Base-by-base conservation (phyloP, 371 early-diverging fungal genomes). In the Dinochytrium kinnereticum region DNA sequence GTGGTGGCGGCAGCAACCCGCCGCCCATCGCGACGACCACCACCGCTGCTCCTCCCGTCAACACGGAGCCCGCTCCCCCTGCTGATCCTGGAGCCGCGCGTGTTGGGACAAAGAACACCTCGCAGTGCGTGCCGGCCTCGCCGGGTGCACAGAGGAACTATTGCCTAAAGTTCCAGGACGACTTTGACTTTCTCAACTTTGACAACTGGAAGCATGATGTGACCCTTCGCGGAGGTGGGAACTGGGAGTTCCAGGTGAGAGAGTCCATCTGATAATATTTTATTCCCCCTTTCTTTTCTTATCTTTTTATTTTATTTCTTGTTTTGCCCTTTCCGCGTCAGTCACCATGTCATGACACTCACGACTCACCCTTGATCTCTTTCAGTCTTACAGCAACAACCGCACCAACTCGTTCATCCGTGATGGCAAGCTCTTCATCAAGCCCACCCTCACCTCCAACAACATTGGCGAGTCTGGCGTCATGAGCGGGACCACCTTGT, bases 361-460 rank as follows among this genome's bases (percentile, higher is more conserved):
- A 13, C 19, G 13, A 44, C 44, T 44, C 13, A 44, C 44, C 7
- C 44, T 7, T 44, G 13, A 44, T 44, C 44, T 44, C 44, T 44
- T 13, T 19, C 19, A 44, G 39, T 3, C 15, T 44, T 73, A 72
- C 55, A 69, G 53, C 70, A 73, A 77, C 73, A 70, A 72, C 71
- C 39, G 77, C 36, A 72, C 76, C 64, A 90, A 90, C 69, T 87
- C 90, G 17, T 92, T 85, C 75, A 89, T 90, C 19, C 81, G 85
- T 31, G 82, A 91, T 30, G 91, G 91, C 30, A 71, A 87, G 38
- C 81, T 92, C 17, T 89, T 90, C 72, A 80, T 92, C 67, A 83
- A 86, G 19, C 92, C 92, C 0, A 90, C 90, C 1, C 81, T 90
- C 59, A 91, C 91, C 15, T 64, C 69, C 71, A 72, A 74, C 36